phyloP scores from a whole-genome alignment of 2,329 filamentous ascomycete genomes.

The Colletotrichum limetticola region DNA sequence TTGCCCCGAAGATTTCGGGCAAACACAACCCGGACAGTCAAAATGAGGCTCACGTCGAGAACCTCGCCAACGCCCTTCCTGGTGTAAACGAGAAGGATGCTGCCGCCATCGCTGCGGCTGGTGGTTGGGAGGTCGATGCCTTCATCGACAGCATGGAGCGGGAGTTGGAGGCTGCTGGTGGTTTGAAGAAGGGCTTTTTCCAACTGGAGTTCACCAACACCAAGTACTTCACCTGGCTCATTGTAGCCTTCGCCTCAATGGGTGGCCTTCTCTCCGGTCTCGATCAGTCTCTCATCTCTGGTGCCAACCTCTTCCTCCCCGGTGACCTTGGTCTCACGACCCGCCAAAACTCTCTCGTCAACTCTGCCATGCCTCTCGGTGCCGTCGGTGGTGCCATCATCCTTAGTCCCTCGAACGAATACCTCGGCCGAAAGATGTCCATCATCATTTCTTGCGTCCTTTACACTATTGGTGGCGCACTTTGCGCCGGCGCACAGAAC shows the following conservation, averaged over 20 bases:
- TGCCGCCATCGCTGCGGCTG: slow-evolving; percentile 48
- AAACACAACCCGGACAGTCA: slow-evolving; percentile 30
- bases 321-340: slow-evolving; percentile 64
- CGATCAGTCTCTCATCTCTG: slow-evolving; percentile 78
- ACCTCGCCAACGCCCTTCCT: slow-evolving; percentile 17
- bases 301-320: slow-evolving; percentile 76
- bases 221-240: slow-evolving; percentile 72
- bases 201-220: slow-evolving; percentile 70
- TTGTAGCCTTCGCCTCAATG: slow-evolving; percentile 80
- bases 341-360: slow-evolving; percentile 72
- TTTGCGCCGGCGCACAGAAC: slow-evolving; percentile 75
- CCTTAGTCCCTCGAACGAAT: slow-evolving; percentile 74
- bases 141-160: slow-evolving; percentile 55
- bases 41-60: slow-evolving; percentile 31
- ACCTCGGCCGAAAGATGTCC: slow-evolving; percentile 72
- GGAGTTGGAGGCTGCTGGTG: slow-evolving; percentile 44
- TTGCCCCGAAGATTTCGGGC: slow-evolving; percentile 29
- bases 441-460: slow-evolving; percentile 77
- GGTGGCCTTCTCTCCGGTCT: slow-evolving; percentile 78
- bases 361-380: slow-evolving; percentile 77
- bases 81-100: slow-evolving; percentile 42
- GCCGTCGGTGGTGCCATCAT: slow-evolving; percentile 77
- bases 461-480: slow-evolving; percentile 75
- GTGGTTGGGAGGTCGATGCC: slow-evolving; percentile 48
- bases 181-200: slow-evolving; percentile 54